Evolutionary conservation across 139 green algal genomes (phyloP), one percentile per base, ranked within the genome.

Genomic region (Chlorella vulgaris): DNA sequence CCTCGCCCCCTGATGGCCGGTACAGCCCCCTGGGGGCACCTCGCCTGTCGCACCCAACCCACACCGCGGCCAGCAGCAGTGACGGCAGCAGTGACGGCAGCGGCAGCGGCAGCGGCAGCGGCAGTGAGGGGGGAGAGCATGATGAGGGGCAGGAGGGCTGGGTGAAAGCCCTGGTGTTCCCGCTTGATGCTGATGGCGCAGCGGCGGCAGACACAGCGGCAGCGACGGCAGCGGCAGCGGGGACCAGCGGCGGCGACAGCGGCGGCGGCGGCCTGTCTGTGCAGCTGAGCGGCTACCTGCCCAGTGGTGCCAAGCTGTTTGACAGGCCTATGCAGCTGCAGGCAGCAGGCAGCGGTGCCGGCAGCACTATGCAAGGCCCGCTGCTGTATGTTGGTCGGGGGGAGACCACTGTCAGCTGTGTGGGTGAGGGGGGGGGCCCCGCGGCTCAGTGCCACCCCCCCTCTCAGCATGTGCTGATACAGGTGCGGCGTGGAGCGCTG

Each of bases 1-100:
- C 86, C 31, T 87, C 60, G 43, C 88, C 88, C 15, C 53, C 80
- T 18, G 88, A 92, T 35, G 81, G 50, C 7, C 78, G 88, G 13
- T 92, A 91, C 78, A 82, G 62, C 39, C 69, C 71, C 2, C 53
- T 79, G 28, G 73, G 73, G 13, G 7, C 50, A 21, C 71, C 71
- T 13, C 13, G 47, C 3, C 38, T n/a, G n/a, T n/a, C n/a, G n/a
- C n/a, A n/a, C n/a, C 55, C 50, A 62, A 10, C 33, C 7, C 42
- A 8, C 15, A n/a, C 4, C 50, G n/a, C 24, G 68, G 31, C 38
- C 75, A 71, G 60, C 75, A 33, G 60, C 70, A 42, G 70, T n/a
- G n/a, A n/a, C n/a, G n/a, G n/a, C n/a, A n/a, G n/a, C n/a, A n/a
- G n/a, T n/a, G n/a, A n/a, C n/a, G n/a, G n/a, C n/a, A n/a, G n/a